phyloP scores from a whole-genome alignment of 108 stramenopile genomes.

The Halocafeteria seosinensis region DNA sequence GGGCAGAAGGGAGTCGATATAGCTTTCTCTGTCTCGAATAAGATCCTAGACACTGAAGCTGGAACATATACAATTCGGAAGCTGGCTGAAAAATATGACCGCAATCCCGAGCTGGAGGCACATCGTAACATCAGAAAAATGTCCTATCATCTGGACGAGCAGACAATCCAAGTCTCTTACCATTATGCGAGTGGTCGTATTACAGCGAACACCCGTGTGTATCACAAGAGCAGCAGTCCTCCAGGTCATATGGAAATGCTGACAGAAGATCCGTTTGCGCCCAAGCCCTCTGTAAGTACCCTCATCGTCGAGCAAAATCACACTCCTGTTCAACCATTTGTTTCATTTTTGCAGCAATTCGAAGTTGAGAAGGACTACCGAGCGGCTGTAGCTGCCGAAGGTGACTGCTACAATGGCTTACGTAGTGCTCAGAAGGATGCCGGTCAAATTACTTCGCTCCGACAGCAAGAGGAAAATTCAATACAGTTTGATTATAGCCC shows the following conservation, averaged over 20 bases:
- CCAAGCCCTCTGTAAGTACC: neutral
- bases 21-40: neutral
- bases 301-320: neutral
- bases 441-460: conserved; percentile 20
- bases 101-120: conserved; percentile 13
- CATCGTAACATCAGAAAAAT: conserved; percentile 35
- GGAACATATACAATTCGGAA: conserved; percentile 21
- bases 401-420: conserved; percentile 6
- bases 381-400: neutral
- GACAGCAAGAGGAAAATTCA: conserved; percentile 20
- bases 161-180: conserved; percentile 22
- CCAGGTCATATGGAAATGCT: neutral
- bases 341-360: neutral
- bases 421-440: conserved; percentile 31
- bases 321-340: neutral
- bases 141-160: conserved; percentile 29
- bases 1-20: neutral
- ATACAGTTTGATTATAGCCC: conserved; percentile 17
- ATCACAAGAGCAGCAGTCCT: conserved; percentile 6
- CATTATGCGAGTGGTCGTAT: conserved; percentile 26
- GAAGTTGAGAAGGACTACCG: conserved; percentile 3
- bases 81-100: conserved; percentile 39
- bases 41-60: neutral
- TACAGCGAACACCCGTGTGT: conserved; percentile 3
- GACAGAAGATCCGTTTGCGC: neutral